Conservation (phyloP, 192 early-diverging fungal species). For the Backusella macrospora region DNA sequence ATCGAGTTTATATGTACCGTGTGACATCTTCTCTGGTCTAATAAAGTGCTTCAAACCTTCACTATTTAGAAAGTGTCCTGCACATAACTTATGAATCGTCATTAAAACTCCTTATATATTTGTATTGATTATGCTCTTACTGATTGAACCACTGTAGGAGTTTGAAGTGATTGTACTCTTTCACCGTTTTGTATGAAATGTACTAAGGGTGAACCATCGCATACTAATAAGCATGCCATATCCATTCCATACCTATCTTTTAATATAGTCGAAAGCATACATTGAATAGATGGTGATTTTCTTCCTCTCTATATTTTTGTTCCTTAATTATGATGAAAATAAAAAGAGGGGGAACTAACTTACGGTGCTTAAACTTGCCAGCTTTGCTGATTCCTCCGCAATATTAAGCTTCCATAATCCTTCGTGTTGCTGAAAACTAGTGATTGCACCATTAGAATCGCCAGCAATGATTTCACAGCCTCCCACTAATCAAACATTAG, state of each 20-base stretch:
- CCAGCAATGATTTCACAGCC: conserved; percentile 44
- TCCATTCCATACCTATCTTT: conserved; percentile 32
- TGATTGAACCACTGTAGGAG: conserved; percentile 32
- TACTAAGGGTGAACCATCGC: conserved; percentile 34
- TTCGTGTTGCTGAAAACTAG: conserved; percentile 34
- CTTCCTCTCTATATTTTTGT: conserved; percentile 9
- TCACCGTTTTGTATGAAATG: conserved; percentile 42
- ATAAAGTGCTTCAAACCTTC: background rate
- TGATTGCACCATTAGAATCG: conserved; percentile 34
- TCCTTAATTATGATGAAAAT: background rate
- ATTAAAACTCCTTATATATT: background rate
- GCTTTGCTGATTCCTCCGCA: conserved; percentile 33
- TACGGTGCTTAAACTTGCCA: conserved; percentile 13
- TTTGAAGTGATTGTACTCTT: conserved; percentile 23
- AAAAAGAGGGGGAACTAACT: too few species aligned
- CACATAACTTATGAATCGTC: conserved; percentile 33
- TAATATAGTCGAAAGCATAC: conserved; percentile 31
- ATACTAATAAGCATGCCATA: conserved; percentile 39
- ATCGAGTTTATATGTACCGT: conserved; percentile 4
- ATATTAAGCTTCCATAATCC: conserved; percentile 38
- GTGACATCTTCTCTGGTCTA: background rate
- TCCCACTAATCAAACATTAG: conserved; percentile 24
- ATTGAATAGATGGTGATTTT: conserved; percentile 28
- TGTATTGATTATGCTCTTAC: conserved; percentile 17
- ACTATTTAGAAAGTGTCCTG: conserved; percentile 34